These are phyloP conservation scores for Globisporangium canariense DNA, from an alignment of 352 stramenopile genomes.

Conservation along the genomic window DNA sequence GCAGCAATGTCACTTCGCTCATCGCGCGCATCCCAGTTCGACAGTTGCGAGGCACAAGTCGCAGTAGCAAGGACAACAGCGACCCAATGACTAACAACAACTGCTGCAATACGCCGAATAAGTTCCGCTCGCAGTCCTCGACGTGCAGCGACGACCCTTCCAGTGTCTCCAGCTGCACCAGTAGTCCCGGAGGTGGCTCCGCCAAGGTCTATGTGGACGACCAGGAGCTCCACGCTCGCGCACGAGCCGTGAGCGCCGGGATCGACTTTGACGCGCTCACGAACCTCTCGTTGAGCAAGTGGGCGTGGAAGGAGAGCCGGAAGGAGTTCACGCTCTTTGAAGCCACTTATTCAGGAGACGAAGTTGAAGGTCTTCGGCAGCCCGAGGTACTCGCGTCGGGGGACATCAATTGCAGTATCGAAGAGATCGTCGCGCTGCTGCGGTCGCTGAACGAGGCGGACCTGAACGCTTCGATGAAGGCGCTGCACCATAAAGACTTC, in stretches of 20 bases:
- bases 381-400: constrained; percentile 4
- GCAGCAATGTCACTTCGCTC: not conserved
- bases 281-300: constrained; percentile 9
- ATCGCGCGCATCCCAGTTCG: not conserved
- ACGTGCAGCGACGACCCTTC: constrained; percentile 15
- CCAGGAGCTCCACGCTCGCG: constrained; percentile 7
- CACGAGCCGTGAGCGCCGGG: not conserved
- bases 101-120: not conserved
- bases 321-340: constrained; percentile 12
- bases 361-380: not conserved
- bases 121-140: constrained; percentile 6
- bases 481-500: not conserved
- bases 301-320: constrained; percentile 2
- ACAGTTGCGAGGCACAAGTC: not conserved
- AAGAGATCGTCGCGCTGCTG: constrained; percentile 12
- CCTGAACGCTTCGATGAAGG: constrained; percentile 15
- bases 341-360: not conserved
- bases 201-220: constrained; percentile 9
- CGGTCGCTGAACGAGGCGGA: constrained; percentile 1
- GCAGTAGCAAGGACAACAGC: not conserved
- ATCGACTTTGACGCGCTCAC: constrained; percentile 14
- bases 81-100: not conserved
- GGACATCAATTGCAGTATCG: constrained; percentile 14
- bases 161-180: constrained; percentile 26
- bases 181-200: constrained; percentile 18